Evolutionary conservation across 176 grass and related monocot species (phyloP).

Genomic region (Ampelocalamus luodianensis): DNA sequence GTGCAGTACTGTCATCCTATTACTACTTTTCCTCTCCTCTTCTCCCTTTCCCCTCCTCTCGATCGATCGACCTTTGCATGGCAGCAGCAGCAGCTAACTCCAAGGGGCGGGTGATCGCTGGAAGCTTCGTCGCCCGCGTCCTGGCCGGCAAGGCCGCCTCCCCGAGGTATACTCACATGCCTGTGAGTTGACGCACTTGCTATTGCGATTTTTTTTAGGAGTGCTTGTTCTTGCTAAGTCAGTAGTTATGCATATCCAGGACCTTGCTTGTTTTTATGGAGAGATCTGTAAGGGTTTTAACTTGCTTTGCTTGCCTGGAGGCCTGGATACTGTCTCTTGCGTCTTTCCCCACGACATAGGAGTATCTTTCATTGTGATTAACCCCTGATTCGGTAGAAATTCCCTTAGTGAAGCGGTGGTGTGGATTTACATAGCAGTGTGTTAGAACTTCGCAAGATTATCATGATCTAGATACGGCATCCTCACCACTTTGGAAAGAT

Average conservation of each 20-base stretch:
- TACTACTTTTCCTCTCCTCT: too few species aligned
- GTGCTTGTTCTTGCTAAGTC: background rate
- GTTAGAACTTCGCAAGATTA: background rate
- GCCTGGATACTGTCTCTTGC: background rate
- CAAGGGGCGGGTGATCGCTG: conserved; percentile 81
- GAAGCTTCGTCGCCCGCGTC: conserved; percentile 75
- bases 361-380: background rate
- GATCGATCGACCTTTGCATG: conserved; percentile 68
- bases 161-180: conserved; percentile 54
- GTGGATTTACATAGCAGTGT: background rate
- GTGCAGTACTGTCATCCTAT: background rate
- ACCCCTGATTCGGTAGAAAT: background rate
- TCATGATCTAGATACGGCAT: background rate
- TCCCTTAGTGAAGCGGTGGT: background rate
- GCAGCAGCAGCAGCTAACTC: conserved; percentile 81
- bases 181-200: background rate
- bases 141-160: conserved; percentile 50
- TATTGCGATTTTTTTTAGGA: too few species aligned
- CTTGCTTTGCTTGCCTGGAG: background rate
- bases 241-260: background rate
- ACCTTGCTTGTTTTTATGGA: conserved; percentile 11
- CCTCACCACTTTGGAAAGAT: background rate
- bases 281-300: background rate
- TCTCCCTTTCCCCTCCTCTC: background rate
- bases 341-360: background rate